Evolutionary conservation across 495 filamentous ascomycete genomes (phyloP).

Genomic region (Aspergillus mulundensis): DNA sequence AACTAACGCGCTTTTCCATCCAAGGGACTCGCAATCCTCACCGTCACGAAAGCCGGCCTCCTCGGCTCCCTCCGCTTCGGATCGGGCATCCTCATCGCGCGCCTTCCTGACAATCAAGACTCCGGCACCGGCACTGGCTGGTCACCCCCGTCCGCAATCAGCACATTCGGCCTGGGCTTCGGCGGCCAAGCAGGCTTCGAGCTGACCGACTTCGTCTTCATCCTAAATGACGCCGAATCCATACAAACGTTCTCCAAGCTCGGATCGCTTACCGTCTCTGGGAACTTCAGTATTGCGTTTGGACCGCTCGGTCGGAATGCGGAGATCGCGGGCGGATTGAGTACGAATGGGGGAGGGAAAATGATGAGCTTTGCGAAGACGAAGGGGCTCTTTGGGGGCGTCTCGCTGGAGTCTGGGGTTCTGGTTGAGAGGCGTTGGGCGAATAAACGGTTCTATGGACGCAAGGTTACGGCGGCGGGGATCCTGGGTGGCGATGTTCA

Average conservation of each 20-base stretch:
- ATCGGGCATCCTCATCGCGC: constrained; percentile 86
- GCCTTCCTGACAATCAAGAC: constrained; percentile 65
- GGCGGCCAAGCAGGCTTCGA: constrained; percentile 93
- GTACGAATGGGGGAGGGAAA: constrained; percentile 71
- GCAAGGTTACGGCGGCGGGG: constrained; percentile 65
- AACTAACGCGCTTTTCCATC: neutral
- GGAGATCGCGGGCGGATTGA: constrained; percentile 83
- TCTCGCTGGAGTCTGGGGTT: constrained; percentile 77
- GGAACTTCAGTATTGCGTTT: constrained; percentile 87
- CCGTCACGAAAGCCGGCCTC: constrained; percentile 87
- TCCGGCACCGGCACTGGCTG: constrained; percentile 36
- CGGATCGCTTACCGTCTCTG: constrained; percentile 79
- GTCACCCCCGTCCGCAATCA: constrained; percentile 87
- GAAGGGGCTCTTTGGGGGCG: constrained; percentile 88
- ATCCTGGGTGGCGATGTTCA: constrained; percentile 70
- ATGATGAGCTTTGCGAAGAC: constrained; percentile 93
- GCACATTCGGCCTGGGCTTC: constrained; percentile 76
- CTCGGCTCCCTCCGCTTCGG: constrained; percentile 83
- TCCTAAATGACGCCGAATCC: constrained; percentile 80
- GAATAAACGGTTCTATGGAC: constrained; percentile 87
- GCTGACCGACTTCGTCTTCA: constrained; percentile 94
- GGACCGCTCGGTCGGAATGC: constrained; percentile 89
- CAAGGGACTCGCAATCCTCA: constrained; percentile 80
- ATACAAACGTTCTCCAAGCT: constrained; percentile 86
- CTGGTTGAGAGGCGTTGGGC: constrained; percentile 85